Percentiles rank a stretch among this genome's conserved stretches.
Evolutionary conservation across 2,329 filamentous ascomycete species (phyloP).

Genomic region (Hyphodiscus sp.): DNA sequence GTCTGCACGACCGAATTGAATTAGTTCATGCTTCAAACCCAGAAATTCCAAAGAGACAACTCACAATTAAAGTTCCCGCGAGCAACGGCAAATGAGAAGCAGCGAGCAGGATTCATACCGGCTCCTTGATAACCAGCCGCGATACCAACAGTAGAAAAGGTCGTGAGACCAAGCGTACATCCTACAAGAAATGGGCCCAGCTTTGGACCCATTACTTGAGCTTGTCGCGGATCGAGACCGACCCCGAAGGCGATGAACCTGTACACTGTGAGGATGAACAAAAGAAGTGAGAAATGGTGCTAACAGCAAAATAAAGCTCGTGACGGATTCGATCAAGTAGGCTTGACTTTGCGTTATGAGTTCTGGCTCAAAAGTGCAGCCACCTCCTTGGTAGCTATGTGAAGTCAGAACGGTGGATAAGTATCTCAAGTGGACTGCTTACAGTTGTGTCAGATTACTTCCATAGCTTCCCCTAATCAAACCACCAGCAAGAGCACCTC

Average conservation of each 20-base stretch:
- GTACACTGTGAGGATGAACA: background rate
- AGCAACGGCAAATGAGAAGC: constrained; percentile 38
- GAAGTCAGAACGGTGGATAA: constrained; percentile 2
- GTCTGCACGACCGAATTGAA: constrained; percentile 12
- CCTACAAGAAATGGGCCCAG: constrained; percentile 44
- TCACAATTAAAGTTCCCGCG: constrained; percentile 18
- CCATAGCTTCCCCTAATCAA: constrained; percentile 33
- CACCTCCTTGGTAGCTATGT: constrained; percentile 27
- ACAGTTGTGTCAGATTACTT: constrained; percentile 27
- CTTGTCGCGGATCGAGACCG: constrained; percentile 46
- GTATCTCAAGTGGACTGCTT: constrained; percentile 7
- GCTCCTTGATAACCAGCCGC: constrained; percentile 34
- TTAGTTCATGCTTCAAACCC: background rate
- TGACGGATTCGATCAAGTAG: constrained; percentile 44
- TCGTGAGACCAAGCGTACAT: constrained; percentile 31
- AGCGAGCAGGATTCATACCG: constrained; percentile 34
- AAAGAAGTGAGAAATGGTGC: constrained; percentile 7
- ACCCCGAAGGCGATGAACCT: constrained; percentile 46
- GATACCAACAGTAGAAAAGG: constrained; percentile 33
- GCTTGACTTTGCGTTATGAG: constrained; percentile 34
- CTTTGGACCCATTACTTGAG: constrained; percentile 41
- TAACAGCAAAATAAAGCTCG: constrained; percentile 38
- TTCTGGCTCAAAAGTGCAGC: constrained; percentile 26
- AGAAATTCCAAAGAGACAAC: background rate
- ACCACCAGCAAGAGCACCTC: constrained; percentile 36